phyloP scores from a whole-genome alignment of 1,284 basidiomycete genomes.

The Cutaneotrichosporon cyanovorans region DNA sequence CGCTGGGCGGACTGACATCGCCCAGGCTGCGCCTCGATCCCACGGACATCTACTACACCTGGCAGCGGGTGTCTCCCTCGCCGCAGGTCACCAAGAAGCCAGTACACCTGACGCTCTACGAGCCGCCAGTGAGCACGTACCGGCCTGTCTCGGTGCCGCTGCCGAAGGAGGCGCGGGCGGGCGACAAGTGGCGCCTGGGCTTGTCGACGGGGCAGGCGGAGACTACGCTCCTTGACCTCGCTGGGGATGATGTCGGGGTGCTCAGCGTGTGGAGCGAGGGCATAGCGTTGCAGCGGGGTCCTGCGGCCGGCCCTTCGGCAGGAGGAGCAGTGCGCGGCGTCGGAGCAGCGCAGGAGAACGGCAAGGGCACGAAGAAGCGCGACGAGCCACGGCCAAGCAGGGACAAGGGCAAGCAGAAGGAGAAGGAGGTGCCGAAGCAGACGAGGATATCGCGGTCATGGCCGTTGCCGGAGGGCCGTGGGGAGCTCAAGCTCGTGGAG shows the following conservation, averaged over 20 bases:
- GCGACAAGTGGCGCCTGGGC: constrained; percentile 59
- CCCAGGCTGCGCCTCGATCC: constrained; percentile 25
- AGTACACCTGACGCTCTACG: constrained; percentile 61
- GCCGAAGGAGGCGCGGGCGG: constrained; percentile 52
- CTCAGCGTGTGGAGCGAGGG: constrained; percentile 42
- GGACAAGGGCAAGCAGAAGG: constrained; percentile 17
- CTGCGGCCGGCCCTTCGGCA: constrained; percentile 4
- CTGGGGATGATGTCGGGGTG: constrained; percentile 10
- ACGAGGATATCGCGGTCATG: constrained; percentile 61
- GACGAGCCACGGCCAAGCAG: background rate
- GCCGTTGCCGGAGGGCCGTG: constrained; percentile 35
- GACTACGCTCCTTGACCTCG: constrained; percentile 2
- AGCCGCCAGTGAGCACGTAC: constrained; percentile 59
- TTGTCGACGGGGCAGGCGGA: constrained; percentile 45
- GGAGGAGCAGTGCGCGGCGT: constrained; percentile 4
- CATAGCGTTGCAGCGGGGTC: constrained; percentile 24
- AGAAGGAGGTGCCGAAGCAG: constrained; percentile 54
- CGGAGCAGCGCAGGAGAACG: constrained; percentile 7
- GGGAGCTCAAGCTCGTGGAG: constrained; percentile 56
- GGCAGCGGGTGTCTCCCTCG: constrained; percentile 27
- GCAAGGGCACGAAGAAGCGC: constrained; percentile 2
- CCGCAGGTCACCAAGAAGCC: constrained; percentile 17
- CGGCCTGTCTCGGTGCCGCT: constrained; percentile 60
- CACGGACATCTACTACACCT: constrained; percentile 35
- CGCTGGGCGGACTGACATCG: background rate